Evolutionary conservation across 106 monocot species (phyloP), one percentile per base, ranked within the genome.

Genomic region (Apostasia ramifera): DNA sequence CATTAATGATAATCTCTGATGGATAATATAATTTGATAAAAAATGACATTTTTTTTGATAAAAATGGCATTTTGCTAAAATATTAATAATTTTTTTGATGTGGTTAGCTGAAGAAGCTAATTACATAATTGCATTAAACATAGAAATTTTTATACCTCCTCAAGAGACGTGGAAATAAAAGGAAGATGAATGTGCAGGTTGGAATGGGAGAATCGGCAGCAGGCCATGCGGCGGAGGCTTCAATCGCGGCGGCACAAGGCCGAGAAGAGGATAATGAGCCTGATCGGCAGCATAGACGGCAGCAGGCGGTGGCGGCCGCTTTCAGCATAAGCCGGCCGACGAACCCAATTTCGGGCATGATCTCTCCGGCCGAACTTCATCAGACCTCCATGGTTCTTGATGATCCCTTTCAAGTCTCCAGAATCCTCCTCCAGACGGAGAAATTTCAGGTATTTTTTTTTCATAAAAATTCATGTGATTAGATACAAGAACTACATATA

Each of bases 311-410:
- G 1, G 40, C 76, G 1, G 61, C 81, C 0, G 74, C 79, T 40
- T 86, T 70, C 79, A 76, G 84, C 55, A 63, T 84, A 43, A 79
- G 59, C 68, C 69, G 79, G 65, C 84, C 86, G 8, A 74, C 75
- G n/a, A 72, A 81, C 47, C 72, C 91, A 50, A 78, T 87, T 57
- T 81, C 91, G n/a, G 43, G 61, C 14, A 61, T 84, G 3, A 70
- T 84, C 68, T 65, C 86, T 9, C 72, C 79, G 11, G 63, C 76
- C 5, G 61, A 63, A 5, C 72, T 84, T 8, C 84, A 80, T 8
- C 88, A 79, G 53, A 63, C 70, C 41, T 61, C 84, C 13, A 61
- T 80, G 40, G 77, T 75, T 15, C 75, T 85, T 38, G 82, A 75
- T 26, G 80, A 78, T 13, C 80, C 85, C 9, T 88, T 70, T 63